Base-by-base conservation (phyloP, 2,329 filamentous ascomycete genomes). In the Ophiostoma novo-ulmi region DNA sequence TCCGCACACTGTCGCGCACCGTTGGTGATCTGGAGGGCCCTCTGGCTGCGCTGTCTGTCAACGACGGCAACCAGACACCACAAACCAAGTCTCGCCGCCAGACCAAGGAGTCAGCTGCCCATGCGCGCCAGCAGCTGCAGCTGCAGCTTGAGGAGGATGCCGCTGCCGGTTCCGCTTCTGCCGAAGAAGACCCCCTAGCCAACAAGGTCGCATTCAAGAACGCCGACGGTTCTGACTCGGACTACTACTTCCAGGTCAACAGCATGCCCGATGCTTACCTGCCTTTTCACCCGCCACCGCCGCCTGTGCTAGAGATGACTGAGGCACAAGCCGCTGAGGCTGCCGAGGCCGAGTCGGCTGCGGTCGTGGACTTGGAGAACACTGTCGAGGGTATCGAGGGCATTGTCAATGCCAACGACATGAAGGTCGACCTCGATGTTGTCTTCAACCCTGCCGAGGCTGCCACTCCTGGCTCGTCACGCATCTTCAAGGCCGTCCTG, bases 281-380 rank as follows among this genome's bases (percentile, higher is more conserved):
- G 66, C 94, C 94, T 7, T 98, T 97, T 82, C 86, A 89, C 70
- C 91, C 92, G 31, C 95, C 94, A n/a, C 92, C 94, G 26, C 82
- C 89, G 63, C 95, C 94, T 0, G 81, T 88, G 72, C 87, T 91
- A 1, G 82, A 88, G 79, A 35, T 63, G 66, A 78, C 75, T 70
- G 63, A 65, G 10, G 63, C 63, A 39, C 36, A 39, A 6, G 52
- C 63, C 26, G 70, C 75, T 78, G 35, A 72, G 67, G 38, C 44
- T 22, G 63, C 63, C 0, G 36, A 39, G 10, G 63, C 63, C n/a
- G 63, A 22, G 17, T 22, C 17, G n/a, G 58, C 58, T 35, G 22
- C 58, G 13, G 58, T 11, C 22, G 3, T 20, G 31, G 61, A 31
- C 17, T 22, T 26, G 55, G 52, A 10, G 35, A 22, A 26, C 20